Percentiles rank a stretch among this genome's conserved stretches.
Conservation (phyloP, 2,329 filamentous ascomycete species). For the Thielaviopsis punctulata region DNA sequence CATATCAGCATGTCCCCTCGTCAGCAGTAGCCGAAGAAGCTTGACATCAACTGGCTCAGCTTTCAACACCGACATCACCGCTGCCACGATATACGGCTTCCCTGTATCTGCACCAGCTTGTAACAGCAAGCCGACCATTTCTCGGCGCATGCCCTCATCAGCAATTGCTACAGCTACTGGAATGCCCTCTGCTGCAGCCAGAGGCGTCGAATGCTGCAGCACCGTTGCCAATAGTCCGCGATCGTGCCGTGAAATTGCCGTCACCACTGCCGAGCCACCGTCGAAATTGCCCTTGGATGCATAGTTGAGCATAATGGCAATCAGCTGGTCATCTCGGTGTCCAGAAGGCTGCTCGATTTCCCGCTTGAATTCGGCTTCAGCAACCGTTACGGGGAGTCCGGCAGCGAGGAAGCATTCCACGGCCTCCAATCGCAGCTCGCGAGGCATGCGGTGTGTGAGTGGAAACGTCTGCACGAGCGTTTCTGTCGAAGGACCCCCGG, state of each 20-base stretch:
- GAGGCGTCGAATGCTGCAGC: slow-evolving; percentile 28
- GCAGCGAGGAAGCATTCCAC: slow-evolving; percentile 32
- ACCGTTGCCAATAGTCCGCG: slow-evolving; percentile 27
- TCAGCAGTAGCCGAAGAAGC: slow-evolving; percentile 30
- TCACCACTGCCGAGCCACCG: slow-evolving; percentile 30
- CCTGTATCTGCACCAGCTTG: slow-evolving; percentile 27
- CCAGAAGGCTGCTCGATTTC: slow-evolving; percentile 32
- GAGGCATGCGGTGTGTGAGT: slow-evolving; percentile 25
- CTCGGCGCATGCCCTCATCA: slow-evolving; percentile 25
- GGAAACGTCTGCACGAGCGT: slow-evolving; percentile 34
- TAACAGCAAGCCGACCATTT: slow-evolving; percentile 31
- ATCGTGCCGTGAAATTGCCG: slow-evolving; percentile 32
- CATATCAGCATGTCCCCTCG: slow-evolving; percentile 34
- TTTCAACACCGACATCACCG: slow-evolving; percentile 26
- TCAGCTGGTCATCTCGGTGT: slow-evolving; percentile 31
- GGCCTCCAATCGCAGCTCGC: slow-evolving; percentile 28
- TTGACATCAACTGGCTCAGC: slow-evolving; percentile 31
- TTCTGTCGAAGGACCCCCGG: slow-evolving; percentile 27
- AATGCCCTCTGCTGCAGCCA: slow-evolving; percentile 31
- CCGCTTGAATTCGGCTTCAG: slow-evolving; percentile 33
- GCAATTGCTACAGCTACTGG: slow-evolving; percentile 28
- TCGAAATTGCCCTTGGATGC: slow-evolving; percentile 38
- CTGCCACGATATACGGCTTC: slow-evolving; percentile 24
- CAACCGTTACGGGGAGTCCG: slow-evolving; percentile 27
- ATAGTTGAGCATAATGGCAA: slow-evolving; percentile 33